Base-by-base conservation (phyloP, 179 eudicot genomes). In the Silene coronaria region DNA sequence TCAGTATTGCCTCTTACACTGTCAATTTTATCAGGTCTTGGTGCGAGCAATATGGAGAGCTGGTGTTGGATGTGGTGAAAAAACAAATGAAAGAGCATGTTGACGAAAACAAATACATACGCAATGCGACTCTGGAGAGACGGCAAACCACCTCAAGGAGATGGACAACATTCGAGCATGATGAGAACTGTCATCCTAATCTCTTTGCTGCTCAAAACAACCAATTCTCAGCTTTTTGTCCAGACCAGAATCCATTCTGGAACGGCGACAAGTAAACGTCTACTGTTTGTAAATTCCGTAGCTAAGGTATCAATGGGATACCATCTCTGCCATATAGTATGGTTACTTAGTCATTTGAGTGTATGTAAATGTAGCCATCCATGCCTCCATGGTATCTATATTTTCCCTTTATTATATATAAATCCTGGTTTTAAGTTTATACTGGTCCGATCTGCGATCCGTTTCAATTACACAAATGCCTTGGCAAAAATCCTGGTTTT, bases 81-180 rank as follows among this genome's bases (percentile, higher is more conserved):
- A 93, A 88, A 67, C 94, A 91, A 73, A 86, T 83, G 81, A 91
- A 93, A 80, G 85, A 85, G 12, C 98, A 89, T 75, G 88, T 88
- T 0, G 86, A 83, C 32, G 93, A 91, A 70, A 89, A 83, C 84
- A 86, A 80, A 42, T 76, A 58, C 71, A 30, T 65, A 34, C 77
- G 80, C 61, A 78, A 34, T 38, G 73, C 77, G 24, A 82, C 81
- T 10, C 74, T 75, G n/a, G 91, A 87, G 78, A 87, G 86, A 71
- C 78, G 83, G 36, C 72, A 60, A 13, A 72, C 75, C 46, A 74
- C 64, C 80, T 82, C 88, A 30, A 87, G 79, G 76, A 79, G 83
- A 82, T 89, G 97, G 98, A 80, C 94, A 75, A 86, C 90, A 14
- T 91, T 90, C 58, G 89, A 87, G n/a, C 92, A 88, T 65, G 91